These are phyloP conservation scores for Magnolia sinica DNA, from an alignment of 164 flowering plant species.

Conservation along the genomic window DNA sequence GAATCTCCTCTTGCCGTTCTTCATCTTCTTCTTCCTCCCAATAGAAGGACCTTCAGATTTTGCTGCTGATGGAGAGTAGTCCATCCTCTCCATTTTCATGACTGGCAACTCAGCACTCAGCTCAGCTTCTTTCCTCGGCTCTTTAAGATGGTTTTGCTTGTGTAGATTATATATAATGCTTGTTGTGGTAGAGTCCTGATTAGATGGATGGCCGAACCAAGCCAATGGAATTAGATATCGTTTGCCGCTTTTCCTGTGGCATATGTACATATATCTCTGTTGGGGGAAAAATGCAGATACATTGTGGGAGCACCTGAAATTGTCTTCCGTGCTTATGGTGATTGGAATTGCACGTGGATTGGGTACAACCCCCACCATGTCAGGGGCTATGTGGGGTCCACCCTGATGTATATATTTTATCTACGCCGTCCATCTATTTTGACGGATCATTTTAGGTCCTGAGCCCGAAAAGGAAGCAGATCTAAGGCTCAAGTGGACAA, in stretches of 20 bases:
- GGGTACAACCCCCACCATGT: not conserved
- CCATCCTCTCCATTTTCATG: not conserved
- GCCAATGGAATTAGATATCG: not conserved
- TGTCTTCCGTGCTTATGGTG: not conserved
- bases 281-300: not conserved
- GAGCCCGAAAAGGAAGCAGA: too few relatives aligned
- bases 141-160: not conserved
- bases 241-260: not conserved
- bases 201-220: not conserved
- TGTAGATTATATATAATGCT: not conserved
- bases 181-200: not conserved
- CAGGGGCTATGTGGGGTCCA: not conserved
- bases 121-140: not conserved
- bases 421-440: too few relatives aligned
- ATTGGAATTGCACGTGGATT: not conserved
- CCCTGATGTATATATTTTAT: too few relatives aligned
- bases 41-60: too few relatives aligned
- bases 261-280: not conserved
- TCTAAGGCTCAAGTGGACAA: too few relatives aligned
- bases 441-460: too few relatives aligned
- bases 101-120: not conserved
- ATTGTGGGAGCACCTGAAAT: too few relatives aligned
- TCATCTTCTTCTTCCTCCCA: conserved; percentile 7
- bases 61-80: not conserved
- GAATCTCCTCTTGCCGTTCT: conserved; percentile 10